These are phyloP conservation scores for Chalciporus pseudorubinellus DNA, from an alignment of 768 basidiomycete genomes.

Conservation along the genomic window DNA sequence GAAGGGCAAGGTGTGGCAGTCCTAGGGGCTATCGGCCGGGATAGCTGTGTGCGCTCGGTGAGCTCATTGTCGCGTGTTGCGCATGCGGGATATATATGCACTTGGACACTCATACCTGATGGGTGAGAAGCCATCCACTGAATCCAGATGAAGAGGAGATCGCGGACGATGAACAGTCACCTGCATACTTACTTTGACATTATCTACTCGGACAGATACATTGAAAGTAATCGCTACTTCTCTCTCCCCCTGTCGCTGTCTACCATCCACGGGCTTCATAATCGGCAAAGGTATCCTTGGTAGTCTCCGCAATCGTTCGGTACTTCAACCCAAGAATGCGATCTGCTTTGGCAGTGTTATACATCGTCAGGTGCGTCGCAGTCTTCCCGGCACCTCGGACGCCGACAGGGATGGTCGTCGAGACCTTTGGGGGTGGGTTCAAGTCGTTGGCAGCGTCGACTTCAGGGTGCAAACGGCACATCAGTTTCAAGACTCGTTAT, in stretches of 20 bases:
- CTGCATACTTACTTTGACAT: too few relatives aligned
- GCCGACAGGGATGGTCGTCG: slow-evolving; percentile 32
- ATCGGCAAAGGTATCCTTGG: slow-evolving; percentile 41
- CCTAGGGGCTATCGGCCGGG: too few relatives aligned
- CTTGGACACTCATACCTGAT: too few relatives aligned
- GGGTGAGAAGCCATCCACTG: too few relatives aligned
- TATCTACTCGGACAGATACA: too few relatives aligned
- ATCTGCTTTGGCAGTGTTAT: slow-evolving; percentile 37
- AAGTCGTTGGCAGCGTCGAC: slow-evolving; percentile 40
- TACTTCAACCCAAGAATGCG: slow-evolving; percentile 44
- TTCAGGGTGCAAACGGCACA: slow-evolving; percentile 4
- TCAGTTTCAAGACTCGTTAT: neutral
- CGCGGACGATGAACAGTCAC: too few relatives aligned
- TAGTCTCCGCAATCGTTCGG: slow-evolving; percentile 38
- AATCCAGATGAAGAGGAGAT: too few relatives aligned
- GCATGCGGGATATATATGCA: too few relatives aligned
- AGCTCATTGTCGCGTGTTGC: too few relatives aligned
- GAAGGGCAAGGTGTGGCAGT: too few relatives aligned
- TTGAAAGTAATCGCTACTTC: neutral
- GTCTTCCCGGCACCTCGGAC: slow-evolving; percentile 32
- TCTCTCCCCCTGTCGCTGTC: neutral
- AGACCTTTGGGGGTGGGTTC: slow-evolving; percentile 29
- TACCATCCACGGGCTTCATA: slow-evolving; percentile 45
- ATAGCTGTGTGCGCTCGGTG: too few relatives aligned
- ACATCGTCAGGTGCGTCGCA: slow-evolving; percentile 27